Base-by-base conservation (phyloP, 345 rosid species). In the Combretum micranthum region DNA sequence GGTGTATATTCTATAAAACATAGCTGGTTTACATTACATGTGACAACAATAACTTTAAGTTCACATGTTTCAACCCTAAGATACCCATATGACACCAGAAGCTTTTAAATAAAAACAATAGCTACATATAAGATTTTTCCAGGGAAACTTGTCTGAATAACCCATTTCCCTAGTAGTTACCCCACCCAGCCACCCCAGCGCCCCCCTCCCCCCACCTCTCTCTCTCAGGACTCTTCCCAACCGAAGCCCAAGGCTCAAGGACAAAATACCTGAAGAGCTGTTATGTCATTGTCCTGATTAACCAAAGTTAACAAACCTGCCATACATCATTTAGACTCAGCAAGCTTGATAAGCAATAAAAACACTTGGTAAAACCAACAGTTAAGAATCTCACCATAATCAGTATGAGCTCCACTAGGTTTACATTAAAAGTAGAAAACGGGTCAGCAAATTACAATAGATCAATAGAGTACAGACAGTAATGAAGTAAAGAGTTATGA, bases 361-460 rank as follows among this genome's bases (percentile, higher is more conserved):
- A 8, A 12, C 25, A 50, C 25, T 50, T 8, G 13, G 25, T 20
- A 13, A 50, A 13, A 14, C 6, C 21, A 15, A 50, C 15, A 16
- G 49, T 48, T 11, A 51, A 43, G 56, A 60, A 62, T 42, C 20
- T 78, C 81, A 88, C 90, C 96, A 65, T 92, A 86, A 59, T 92
- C 98, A 6, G 96, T 92, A 74, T 77, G 89, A 42, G 90, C 93
- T 73, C 93, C 89, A 25, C 96, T 92, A 69, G 60, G 56, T 47
- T 70, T 57, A 25, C 42, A 60, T 62, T 23, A 19, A 51, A 60
- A 20, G 59, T 47, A 52, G 32, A 49, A 50, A 43, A 51, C 51
- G 54, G 44, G 49, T 19, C 13, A 57, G 15, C 49, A 50, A 57
- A 15, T 42, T 55, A 20, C 22, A 16, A 52, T 20, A 45, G 14